phyloP scores from a whole-genome alignment of 2,329 filamentous ascomycete genomes.

The Epichloe sylvatica region DNA sequence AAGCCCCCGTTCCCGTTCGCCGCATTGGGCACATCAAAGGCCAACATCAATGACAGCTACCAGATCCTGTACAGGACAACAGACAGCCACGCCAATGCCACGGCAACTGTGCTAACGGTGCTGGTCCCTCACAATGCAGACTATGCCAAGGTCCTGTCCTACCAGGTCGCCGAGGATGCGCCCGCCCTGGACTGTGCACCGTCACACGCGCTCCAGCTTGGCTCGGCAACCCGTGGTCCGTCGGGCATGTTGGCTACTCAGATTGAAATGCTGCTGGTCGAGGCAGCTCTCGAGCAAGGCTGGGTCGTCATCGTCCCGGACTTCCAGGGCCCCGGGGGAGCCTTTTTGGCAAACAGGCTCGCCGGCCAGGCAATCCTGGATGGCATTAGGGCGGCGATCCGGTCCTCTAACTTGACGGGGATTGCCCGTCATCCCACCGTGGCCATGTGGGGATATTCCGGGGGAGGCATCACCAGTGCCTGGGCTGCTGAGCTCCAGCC shows the following conservation, averaged over 20 bases:
- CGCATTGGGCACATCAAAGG: slow-evolving; percentile 5
- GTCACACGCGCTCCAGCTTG: slow-evolving; percentile 13
- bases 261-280: slow-evolving; percentile 11
- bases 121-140: slow-evolving; percentile 21
- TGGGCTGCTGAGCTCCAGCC: slow-evolving; percentile 15
- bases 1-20: slow-evolving; percentile 10
- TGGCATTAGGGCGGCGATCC: slow-evolving; percentile 26
- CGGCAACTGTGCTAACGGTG: slow-evolving; percentile 25
- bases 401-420: slow-evolving; percentile 14
- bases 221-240: slow-evolving; percentile 5
- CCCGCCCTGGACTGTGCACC: slow-evolving; percentile 22
- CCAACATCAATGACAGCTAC: slow-evolving; percentile 10
- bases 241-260: slow-evolving; percentile 20
- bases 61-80: slow-evolving; percentile 28
- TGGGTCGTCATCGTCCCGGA: slow-evolving; percentile 36
- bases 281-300: slow-evolving; percentile 23
- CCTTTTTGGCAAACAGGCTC: slow-evolving; percentile 27
- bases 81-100: slow-evolving; percentile 21
- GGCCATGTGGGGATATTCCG: slow-evolving; percentile 29
- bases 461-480: slow-evolving; percentile 11
- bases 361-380: slow-evolving; percentile 30
- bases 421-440: slow-evolving; percentile 19
- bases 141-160: slow-evolving; percentile 23
- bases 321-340: slow-evolving; percentile 28
- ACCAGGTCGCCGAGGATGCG: slow-evolving; percentile 27